These are phyloP conservation scores for Ajuga chamaepitys DNA, from an alignment of 257 asterid genomes.

Conservation along the genomic window DNA sequence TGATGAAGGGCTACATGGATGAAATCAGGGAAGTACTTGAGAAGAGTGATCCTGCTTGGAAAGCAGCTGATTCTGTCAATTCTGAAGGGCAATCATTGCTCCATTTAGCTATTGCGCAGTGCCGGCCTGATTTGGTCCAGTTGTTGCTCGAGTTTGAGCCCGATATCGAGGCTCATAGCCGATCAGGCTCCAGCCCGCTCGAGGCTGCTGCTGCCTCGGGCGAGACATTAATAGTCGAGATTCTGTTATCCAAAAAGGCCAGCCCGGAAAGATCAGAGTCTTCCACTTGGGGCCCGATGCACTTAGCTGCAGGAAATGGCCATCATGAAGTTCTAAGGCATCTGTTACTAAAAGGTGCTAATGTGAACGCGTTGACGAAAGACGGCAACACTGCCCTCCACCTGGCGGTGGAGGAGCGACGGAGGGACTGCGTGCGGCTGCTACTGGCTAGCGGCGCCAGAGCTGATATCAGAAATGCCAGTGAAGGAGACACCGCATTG, in stretches of 20 bases:
- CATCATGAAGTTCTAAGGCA: constrained; percentile 54
- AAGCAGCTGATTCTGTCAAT: constrained; percentile 46
- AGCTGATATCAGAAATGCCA: constrained; percentile 20
- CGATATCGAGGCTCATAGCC: constrained; percentile 34
- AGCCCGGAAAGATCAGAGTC: constrained; percentile 40
- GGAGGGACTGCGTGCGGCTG: constrained; percentile 53
- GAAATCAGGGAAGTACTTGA: constrained; percentile 65
- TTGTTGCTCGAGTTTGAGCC: constrained; percentile 57
- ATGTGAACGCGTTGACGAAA: constrained; percentile 42
- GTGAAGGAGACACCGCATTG: constrained; percentile 57
- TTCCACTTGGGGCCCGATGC: constrained; percentile 62
- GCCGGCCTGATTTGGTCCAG: constrained; percentile 73
- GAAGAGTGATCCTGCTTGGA: constrained; percentile 47
- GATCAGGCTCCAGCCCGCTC: constrained; percentile 55
- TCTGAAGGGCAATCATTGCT: constrained; percentile 55
- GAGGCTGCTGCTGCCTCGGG: constrained; percentile 74
- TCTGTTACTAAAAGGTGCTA: constrained; percentile 54
- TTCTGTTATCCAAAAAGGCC: constrained; percentile 49
- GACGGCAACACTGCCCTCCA: constrained; percentile 64
- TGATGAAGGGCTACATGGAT: constrained; percentile 52
- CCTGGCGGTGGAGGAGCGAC: constrained; percentile 58
- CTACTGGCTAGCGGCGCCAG: constrained; percentile 42
- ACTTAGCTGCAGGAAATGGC: constrained; percentile 52
- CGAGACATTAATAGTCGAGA: constrained; percentile 59
- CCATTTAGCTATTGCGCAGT: constrained; percentile 50